Conservation (phyloP, 306 rosid species). For the Castanea crenata region DNA sequence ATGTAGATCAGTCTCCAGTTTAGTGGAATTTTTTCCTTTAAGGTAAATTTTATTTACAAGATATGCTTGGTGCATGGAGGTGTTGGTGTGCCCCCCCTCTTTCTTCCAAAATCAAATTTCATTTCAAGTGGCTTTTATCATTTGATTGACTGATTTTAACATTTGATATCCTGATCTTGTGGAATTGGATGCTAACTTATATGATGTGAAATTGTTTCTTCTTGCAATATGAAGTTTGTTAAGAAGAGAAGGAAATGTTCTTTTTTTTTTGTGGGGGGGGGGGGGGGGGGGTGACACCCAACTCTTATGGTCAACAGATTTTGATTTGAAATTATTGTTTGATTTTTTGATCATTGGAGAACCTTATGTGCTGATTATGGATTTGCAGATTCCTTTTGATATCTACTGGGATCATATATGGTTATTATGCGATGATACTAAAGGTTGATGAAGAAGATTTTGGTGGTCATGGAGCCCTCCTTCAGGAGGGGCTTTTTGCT, state of each 20-base stretch:
- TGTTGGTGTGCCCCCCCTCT: background rate
- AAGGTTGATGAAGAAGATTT: slow-evolving; percentile 95
- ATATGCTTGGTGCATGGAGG: background rate
- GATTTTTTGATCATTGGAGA: background rate
- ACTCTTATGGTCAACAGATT: background rate
- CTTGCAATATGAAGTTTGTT: background rate
- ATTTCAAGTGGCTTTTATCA: background rate
- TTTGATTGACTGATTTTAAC: background rate
- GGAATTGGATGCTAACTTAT: background rate
- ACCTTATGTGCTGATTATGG: background rate
- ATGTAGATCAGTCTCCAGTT: background rate
- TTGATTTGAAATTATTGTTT: background rate
- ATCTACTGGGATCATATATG: slow-evolving; percentile 71
- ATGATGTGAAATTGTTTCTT: background rate
- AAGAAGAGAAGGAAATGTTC: too few relatives aligned
- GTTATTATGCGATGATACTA: slow-evolving; percentile 79
- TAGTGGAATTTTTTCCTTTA: background rate
- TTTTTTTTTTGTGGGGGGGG: too few relatives aligned
- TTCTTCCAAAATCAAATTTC: background rate
- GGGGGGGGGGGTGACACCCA: too few relatives aligned
- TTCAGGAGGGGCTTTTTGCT: slow-evolving; percentile 97
- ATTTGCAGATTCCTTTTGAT: slow-evolving; percentile 68
- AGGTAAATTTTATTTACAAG: background rate
- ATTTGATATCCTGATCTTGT: background rate
- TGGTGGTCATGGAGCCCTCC: slow-evolving; percentile 98